Evolutionary conservation across 2,329 filamentous ascomycete genomes (phyloP).

Genomic region (Colletotrichum liaoningense): DNA sequence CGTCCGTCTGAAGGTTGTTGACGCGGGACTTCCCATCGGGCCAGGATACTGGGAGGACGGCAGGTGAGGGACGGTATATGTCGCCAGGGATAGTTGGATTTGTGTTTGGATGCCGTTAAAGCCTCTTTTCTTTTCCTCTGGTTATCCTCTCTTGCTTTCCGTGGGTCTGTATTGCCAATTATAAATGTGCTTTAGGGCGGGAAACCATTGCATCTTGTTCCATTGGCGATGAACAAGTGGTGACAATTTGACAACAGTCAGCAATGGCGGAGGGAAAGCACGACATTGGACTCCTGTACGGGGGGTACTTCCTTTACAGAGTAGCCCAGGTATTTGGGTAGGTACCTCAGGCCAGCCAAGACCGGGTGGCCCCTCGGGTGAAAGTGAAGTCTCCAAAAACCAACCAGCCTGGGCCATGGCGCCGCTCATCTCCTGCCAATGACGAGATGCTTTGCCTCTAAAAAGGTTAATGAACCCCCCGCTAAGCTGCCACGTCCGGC

Average conservation of each 20-base stretch:
- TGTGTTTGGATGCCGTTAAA: background rate
- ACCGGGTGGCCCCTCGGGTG: background rate
- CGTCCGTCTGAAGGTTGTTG: conserved; percentile 26
- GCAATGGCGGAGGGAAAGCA: background rate
- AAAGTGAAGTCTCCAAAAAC: background rate
- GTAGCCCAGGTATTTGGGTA: background rate
- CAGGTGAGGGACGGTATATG: background rate
- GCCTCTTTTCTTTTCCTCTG: no score
- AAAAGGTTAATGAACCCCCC: conserved; percentile 36
- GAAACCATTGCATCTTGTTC: background rate
- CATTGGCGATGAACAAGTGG: background rate
- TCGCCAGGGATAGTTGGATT: background rate
- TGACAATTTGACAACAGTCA: background rate
- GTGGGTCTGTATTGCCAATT: background rate
- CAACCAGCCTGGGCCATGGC: conserved; percentile 23
- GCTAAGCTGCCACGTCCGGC: conserved; percentile 35
- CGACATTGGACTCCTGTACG: background rate
- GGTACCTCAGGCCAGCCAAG: background rate
- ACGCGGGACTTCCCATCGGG: conserved; percentile 21
- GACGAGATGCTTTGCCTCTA: conserved; percentile 31
- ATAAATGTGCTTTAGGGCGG: background rate
- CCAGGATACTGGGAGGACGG: conserved; percentile 6
- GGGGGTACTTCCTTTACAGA: no score
- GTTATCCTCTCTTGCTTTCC: background rate
- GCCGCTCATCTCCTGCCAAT: conserved; percentile 32